A percentile compares a stretch with the other conserved stretches of the same genome.
These are phyloP conservation scores for Solanum arcanum DNA, from an alignment of 257 asterid genomes.

Conservation along the genomic window DNA sequence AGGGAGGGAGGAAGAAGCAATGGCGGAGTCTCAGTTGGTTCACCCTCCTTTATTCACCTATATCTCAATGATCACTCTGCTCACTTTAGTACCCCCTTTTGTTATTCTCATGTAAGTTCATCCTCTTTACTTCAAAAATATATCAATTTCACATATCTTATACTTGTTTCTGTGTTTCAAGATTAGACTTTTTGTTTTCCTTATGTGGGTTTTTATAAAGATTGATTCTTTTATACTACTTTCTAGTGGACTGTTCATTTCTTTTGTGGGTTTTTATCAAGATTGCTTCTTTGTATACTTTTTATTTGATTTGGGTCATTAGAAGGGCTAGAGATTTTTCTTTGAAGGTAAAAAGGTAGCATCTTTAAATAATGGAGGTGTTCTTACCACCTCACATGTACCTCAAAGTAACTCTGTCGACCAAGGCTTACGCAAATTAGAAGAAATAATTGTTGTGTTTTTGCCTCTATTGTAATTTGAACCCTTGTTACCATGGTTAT, in stretches of 20 bases:
- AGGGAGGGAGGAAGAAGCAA: conserved; percentile 1
- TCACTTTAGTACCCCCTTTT: conserved; percentile 80
- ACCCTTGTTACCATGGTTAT: neutral
- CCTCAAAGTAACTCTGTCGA: neutral
- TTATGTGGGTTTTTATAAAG: neutral
- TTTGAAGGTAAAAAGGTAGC: neutral
- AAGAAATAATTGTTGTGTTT: neutral
- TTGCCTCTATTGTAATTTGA: neutral
- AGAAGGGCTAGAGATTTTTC: neutral
- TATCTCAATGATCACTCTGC: conserved; percentile 70
- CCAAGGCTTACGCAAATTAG: neutral
- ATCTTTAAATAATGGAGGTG: neutral
- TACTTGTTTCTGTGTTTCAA: neutral
- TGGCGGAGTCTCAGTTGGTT: conserved; percentile 59
- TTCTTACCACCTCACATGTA: neutral
- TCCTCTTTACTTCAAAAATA: neutral
- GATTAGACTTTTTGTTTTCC: neutral
- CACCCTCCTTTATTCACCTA: conserved; percentile 78
- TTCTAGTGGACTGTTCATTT: neutral
- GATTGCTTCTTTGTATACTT: neutral
- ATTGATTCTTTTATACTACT: neutral
- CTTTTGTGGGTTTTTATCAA: neutral
- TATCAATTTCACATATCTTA: neutral
- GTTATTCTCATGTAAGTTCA: conserved; percentile 73
- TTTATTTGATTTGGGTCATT: neutral